Percentiles rank a stretch among this genome's conserved stretches.
Evolutionary conservation across 2,329 filamentous ascomycete genomes (phyloP).

Genomic region (Colletotrichum gloeosporioides): DNA sequence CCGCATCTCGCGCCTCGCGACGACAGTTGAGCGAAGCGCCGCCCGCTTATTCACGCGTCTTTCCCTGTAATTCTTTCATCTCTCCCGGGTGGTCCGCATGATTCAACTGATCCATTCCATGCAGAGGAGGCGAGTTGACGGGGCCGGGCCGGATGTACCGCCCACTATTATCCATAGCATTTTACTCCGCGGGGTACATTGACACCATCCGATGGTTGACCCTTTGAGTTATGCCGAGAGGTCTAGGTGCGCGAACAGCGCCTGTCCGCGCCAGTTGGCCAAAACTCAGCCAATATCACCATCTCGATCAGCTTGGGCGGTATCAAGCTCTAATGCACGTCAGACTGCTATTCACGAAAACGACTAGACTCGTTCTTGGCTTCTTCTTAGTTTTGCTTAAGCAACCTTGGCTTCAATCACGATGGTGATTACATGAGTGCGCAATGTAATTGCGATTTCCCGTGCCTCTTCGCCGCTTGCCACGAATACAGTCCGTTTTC

Average conservation of each 20-base stretch:
- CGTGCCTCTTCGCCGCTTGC: not conserved
- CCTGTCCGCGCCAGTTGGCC: not conserved
- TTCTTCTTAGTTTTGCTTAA: not conserved
- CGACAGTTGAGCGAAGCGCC: not conserved
- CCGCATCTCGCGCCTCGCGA: not conserved
- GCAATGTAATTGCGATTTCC: not conserved
- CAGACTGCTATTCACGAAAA: not conserved
- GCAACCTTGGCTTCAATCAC: not conserved
- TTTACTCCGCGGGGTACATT: slow-evolving; percentile 1
- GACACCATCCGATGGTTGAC: not conserved
- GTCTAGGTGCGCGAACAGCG: not conserved
- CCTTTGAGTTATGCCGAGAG: not conserved
- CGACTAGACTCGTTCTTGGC: not conserved
- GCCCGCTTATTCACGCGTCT: not conserved
- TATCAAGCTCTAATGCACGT: not conserved
- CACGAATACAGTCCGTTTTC: not conserved
- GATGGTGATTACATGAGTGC: not conserved
- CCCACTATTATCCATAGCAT: not conserved
- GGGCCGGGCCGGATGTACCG: not conserved
- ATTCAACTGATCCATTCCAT: slow-evolving; percentile 3
- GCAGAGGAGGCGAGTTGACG: not conserved
- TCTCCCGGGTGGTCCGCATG: not conserved
- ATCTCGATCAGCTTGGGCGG: not conserved
- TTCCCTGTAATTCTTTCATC: not conserved
- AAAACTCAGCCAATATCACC: not conserved